A percentile compares a stretch with the other conserved stretches of the same genome.
Evolutionary conservation across 1,284 basidiomycete species (phyloP).

Genomic region (Malassezia japonica): DNA sequence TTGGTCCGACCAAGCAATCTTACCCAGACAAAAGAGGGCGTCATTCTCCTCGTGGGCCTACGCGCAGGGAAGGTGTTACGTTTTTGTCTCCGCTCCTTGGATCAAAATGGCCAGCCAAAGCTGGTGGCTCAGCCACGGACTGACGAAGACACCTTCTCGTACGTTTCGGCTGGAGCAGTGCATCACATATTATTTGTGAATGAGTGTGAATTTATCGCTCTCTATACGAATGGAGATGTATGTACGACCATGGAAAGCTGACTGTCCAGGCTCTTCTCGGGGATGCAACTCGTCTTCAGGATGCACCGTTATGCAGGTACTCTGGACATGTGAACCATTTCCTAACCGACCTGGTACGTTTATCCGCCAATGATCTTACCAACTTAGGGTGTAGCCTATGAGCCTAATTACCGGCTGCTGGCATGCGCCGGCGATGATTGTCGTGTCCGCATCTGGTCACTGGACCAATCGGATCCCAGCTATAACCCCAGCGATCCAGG

Average conservation of each 20-base stretch:
- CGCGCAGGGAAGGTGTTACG: conserved; percentile 1
- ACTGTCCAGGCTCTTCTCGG: conserved; percentile 1
- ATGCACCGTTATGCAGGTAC: conserved; percentile 2
- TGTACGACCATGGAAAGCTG: not conserved
- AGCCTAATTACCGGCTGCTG: not conserved
- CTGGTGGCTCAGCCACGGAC: not conserved
- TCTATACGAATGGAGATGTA: conserved; percentile 16
- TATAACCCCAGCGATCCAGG: not conserved
- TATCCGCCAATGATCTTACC: not conserved
- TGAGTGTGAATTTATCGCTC: conserved; percentile 2
- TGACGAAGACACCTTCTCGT: not conserved
- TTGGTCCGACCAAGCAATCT: too few relatives aligned
- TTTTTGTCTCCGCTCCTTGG: not conserved
- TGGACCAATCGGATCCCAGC: not conserved
- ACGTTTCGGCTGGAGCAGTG: not conserved
- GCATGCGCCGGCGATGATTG: conserved; percentile 10
- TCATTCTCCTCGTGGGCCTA: not conserved
- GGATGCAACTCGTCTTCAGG: not conserved
- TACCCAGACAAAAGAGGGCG: not conserved
- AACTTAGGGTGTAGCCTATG: not conserved
- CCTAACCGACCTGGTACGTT: conserved; percentile 7
- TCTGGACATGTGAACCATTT: conserved; percentile 7
- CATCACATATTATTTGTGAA: conserved; percentile 1
- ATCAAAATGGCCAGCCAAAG: not conserved
- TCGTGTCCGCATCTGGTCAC: conserved; percentile 14